Percentiles rank a stretch among this genome's conserved stretches.
Conservation (phyloP, 345 rosid species). For the Salix viminalis region DNA sequence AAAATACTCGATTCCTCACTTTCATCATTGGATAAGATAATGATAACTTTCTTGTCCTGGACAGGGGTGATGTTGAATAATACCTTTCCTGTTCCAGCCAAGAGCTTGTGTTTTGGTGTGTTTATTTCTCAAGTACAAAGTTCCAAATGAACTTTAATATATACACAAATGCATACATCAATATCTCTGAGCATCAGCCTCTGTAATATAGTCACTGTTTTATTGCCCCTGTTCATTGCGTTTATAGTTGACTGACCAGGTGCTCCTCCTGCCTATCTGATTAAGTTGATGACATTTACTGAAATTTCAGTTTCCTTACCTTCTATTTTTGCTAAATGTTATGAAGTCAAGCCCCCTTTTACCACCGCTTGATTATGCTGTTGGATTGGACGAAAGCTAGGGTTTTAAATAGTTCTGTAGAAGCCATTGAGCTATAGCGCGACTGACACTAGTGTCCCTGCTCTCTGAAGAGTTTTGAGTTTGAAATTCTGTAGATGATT, state of each 20-base stretch:
- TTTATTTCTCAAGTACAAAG: background rate
- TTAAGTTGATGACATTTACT: background rate
- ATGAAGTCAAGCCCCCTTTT: background rate
- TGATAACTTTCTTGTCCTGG: background rate
- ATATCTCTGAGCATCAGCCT: background rate
- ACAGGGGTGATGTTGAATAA: background rate
- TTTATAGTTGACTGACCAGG: background rate
- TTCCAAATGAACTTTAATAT: background rate
- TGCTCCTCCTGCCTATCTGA: background rate
- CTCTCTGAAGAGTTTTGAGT: no score
- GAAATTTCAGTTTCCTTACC: background rate
- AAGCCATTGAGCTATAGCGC: no score
- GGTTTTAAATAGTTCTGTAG: no score
- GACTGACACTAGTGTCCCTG: no score
- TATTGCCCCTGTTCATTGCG: background rate
- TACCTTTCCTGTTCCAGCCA: background rate
- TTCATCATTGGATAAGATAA: background rate
- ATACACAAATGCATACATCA: background rate
- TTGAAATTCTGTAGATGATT: no score
- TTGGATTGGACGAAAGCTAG: no score
- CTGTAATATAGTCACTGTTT: background rate
- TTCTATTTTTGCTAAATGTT: constrained; percentile 4
- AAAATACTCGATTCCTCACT: background rate
- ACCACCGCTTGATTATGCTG: no score
- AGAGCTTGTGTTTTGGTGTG: background rate